Evolutionary conservation across 2,329 filamentous ascomycete species (phyloP), one percentile per base, ranked within the genome.

Genomic region (Claviceps arundinis): DNA sequence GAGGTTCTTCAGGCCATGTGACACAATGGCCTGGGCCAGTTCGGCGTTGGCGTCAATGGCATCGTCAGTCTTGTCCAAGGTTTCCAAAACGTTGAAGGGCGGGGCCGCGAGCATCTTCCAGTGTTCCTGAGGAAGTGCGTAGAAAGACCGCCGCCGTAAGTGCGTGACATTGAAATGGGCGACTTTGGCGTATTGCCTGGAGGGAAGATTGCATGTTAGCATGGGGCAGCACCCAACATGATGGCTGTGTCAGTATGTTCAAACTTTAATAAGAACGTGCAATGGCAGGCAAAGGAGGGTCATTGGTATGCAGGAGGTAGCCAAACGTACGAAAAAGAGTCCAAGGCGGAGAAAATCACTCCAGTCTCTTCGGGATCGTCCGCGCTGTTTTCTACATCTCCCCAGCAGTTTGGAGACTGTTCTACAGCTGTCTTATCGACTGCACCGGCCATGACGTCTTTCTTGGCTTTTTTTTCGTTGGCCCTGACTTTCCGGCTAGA

Each of bases 81-180:
- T 88, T 38, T 89, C 81, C 6, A 95, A 77, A 50, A 93, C 82
- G 53, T 82, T 86, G 71, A 97, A 94, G 0, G 90, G 91, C 0
- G 87, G 82, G 4, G 77, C 77, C 0, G 89, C 83, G 1, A 98
- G 78, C 63, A 95, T 77, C 61, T 86, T 79, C 82, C 89, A 93
- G 65, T 98, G 90, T 1, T 77, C 73, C 54, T 84, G 81, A 1
- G 91, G 89, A 5, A 98, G 76, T 8, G 89, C 87, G 66, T 97
- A 98, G 69, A 98, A 96, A 14, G 89, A 85, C 67, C 93, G 89
- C 30, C 94, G 83, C 22, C 93, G 84, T 17, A 90, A 77, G 67
- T 97, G 91, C 4, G 91, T 97, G 57, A 87, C 84, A 67, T 95
- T 94, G 70, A 86, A 86, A 66, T 97, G 91, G 5, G 90, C 86